Conservation (phyloP, 2,329 filamentous ascomycete genomes). For the Trichophyton verrucosum region DNA sequence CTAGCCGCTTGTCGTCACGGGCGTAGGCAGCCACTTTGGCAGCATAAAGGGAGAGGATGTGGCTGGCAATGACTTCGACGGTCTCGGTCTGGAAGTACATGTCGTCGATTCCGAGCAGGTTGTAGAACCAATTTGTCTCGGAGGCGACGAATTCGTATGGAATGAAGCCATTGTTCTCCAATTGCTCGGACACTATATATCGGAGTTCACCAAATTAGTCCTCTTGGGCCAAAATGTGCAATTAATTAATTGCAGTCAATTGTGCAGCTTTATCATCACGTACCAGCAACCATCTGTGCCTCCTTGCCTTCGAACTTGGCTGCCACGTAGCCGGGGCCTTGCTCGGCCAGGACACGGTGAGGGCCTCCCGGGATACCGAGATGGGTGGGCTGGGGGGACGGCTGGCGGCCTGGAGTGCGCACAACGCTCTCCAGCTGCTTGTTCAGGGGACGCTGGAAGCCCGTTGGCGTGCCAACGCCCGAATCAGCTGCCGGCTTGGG, state of each 20-base stretch:
- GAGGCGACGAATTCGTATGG: conserved; percentile 68
- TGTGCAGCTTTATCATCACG: conserved; percentile 18
- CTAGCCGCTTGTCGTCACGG: conserved; percentile 81
- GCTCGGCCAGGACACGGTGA: conserved; percentile 68
- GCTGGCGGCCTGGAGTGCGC: conserved; percentile 48
- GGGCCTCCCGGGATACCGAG: conserved; percentile 55
- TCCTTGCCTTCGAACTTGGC: conserved; percentile 87
- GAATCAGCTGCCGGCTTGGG: conserved; percentile 24
- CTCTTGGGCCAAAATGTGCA: too few relatives aligned
- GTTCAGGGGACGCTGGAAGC: conserved; percentile 37
- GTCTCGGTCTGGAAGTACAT: conserved; percentile 93
- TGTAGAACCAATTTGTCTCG: conserved; percentile 94
- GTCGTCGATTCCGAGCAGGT: conserved; percentile 93
- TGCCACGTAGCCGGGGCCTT: conserved; percentile 86
- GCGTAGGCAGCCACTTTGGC: conserved; percentile 92
- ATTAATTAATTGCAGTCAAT: too few relatives aligned
- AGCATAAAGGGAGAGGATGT: conserved; percentile 92
- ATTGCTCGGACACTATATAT: conserved; percentile 59
- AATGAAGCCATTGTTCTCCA: conserved; percentile 72
- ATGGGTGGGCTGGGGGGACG: conserved; percentile 81
- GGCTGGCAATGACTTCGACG: conserved; percentile 75
- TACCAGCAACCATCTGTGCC: conserved; percentile 74
- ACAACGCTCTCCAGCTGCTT: conserved; percentile 47
- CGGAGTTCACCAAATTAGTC: too few relatives aligned
- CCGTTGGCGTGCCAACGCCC: conserved; percentile 30